These are phyloP conservation scores for Discostella stelligeroides DNA, from an alignment of 108 stramenopile genomes.

Conservation along the genomic window DNA sequence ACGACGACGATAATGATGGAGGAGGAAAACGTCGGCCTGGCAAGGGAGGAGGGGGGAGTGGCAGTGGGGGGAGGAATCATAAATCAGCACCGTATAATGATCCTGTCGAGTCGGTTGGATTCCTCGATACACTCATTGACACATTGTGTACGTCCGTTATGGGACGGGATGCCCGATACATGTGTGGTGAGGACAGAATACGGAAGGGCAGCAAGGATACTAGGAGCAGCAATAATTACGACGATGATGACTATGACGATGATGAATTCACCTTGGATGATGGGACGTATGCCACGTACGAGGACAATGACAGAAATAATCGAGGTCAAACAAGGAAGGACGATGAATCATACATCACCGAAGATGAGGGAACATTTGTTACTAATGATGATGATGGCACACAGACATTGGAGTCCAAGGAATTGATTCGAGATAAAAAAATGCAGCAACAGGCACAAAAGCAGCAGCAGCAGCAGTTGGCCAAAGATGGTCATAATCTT, in stretches of 20 bases:
- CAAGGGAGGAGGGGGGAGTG: constrained; percentile 23
- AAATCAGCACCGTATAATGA: constrained; percentile 33
- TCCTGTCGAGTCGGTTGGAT: constrained; percentile 77
- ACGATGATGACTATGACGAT: constrained; percentile 60
- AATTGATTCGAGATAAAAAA: too few species aligned
- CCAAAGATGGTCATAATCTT: constrained; percentile 23
- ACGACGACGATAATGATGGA: constrained; percentile 15
- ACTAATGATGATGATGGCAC: constrained; percentile 47
- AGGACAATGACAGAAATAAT: constrained; percentile 39
- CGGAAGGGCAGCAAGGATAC: constrained; percentile 8
- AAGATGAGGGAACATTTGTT: constrained; percentile 32
- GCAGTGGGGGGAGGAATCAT: background rate
- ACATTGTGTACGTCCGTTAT: constrained; percentile 78
- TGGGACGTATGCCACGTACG: constrained; percentile 80
- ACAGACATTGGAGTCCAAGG: constrained; percentile 34
- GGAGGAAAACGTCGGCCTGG: constrained; percentile 16
- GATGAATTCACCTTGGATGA: constrained; percentile 64
- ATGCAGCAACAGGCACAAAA: too few species aligned
- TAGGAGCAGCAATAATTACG: constrained; percentile 17
- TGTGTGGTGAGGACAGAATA: constrained; percentile 23
- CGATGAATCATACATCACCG: constrained; percentile 24
- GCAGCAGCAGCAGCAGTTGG: constrained; percentile 16
- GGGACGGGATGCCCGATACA: constrained; percentile 55
- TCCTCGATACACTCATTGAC: constrained; percentile 86
- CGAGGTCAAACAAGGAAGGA: constrained; percentile 2